Evolutionary conservation across 2,329 filamentous ascomycete species (phyloP), one percentile per base, ranked within the genome.

Genomic region (Periglandula ipomoeae): DNA sequence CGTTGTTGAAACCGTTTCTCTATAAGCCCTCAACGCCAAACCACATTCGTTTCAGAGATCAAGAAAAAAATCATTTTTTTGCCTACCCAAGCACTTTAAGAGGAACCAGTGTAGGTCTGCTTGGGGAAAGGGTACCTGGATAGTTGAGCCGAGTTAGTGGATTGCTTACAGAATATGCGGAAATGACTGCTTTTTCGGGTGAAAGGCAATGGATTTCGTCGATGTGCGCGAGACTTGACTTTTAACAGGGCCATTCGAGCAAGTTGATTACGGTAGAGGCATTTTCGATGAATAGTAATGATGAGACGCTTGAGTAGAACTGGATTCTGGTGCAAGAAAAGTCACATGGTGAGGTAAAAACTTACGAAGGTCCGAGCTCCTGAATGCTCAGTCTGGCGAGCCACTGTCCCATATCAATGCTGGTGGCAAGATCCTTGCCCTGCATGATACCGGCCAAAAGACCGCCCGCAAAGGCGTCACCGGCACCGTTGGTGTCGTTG

Each of bases 371-470:
- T 61, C 93, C 93, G 60, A 96, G 76, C 73, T 97, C 90, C 74
- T 91, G 84, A 67, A 98, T 91, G 76, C 89, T 93, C 62, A 95
- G 76, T 63, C 85, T 85, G 44, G 93, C 93, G 57, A 98, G 80
- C 93, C 93, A 98, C 72, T 96, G 90, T 56, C 93, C 93, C 79
- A 93, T 87, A 67, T 96, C 87, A 59, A 98, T 78, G 62, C 79
- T 79, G 57, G 83, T 81, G 60, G 86, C 83, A 45, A 98, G 76
- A 48, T 81, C 66, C 74, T 93, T 87, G 68, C 86, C 89, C 69
- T 91, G 77, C 53, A 95, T 84, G 55, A 97, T 75, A 64, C 90
- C 93, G 47, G 93, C 93, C 49, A 88, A 76, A 71, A 98, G 89
- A 55, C 93, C 93, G 64, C 89, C 93, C 51, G 93, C 91, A 63